phyloP scores from a whole-genome alignment of 2,329 filamentous ascomycete genomes.

The Seiridium cupressi region DNA sequence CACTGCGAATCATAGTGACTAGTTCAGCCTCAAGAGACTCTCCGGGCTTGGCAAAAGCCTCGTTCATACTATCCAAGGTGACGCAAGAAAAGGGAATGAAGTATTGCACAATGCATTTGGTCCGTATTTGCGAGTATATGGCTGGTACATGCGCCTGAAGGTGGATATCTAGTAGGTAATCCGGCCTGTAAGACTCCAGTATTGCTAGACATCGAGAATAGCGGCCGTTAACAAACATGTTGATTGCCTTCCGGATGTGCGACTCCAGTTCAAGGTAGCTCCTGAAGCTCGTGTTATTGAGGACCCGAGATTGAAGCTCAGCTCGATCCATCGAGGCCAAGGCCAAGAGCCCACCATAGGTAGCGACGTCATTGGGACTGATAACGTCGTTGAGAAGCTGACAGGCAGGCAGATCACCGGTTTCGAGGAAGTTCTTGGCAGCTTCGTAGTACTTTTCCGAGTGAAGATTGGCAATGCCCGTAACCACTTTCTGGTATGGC shows the following conservation, averaged over 20 bases:
- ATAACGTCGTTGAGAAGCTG: slow-evolving; percentile 68
- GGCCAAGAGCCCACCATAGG: slow-evolving; percentile 88
- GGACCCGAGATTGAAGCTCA: slow-evolving; percentile 70
- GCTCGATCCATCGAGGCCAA: slow-evolving; percentile 84
- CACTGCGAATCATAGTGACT: slow-evolving; percentile 71
- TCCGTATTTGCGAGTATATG: slow-evolving; percentile 75
- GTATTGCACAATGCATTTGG: slow-evolving; percentile 92
- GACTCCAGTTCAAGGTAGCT: slow-evolving; percentile 89
- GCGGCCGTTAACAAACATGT: slow-evolving; percentile 84
- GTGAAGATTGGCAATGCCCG: slow-evolving; percentile 49
- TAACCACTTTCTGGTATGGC: slow-evolving; percentile 51
- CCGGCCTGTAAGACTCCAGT: slow-evolving; percentile 75
- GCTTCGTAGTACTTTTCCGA: slow-evolving; percentile 56
- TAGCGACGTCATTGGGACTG: slow-evolving; percentile 82
- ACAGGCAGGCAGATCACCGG: slow-evolving; percentile 49
- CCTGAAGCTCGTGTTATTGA: slow-evolving; percentile 80
- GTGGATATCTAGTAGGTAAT: slow-evolving; percentile 90
- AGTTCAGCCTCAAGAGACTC: slow-evolving; percentile 72
- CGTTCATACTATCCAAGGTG: slow-evolving; percentile 74
- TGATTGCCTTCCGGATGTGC: slow-evolving; percentile 88
- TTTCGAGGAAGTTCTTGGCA: slow-evolving; percentile 67
- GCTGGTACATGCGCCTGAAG: slow-evolving; percentile 70
- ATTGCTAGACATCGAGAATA: slow-evolving; percentile 83
- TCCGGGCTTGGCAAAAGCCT: slow-evolving; percentile 67
- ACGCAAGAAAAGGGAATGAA: slow-evolving; percentile 88